A percentile compares a stretch with the other conserved stretches of the same genome.
Conservation (phyloP, 352 stramenopile genomes). For the Phytopythium helicoides region DNA sequence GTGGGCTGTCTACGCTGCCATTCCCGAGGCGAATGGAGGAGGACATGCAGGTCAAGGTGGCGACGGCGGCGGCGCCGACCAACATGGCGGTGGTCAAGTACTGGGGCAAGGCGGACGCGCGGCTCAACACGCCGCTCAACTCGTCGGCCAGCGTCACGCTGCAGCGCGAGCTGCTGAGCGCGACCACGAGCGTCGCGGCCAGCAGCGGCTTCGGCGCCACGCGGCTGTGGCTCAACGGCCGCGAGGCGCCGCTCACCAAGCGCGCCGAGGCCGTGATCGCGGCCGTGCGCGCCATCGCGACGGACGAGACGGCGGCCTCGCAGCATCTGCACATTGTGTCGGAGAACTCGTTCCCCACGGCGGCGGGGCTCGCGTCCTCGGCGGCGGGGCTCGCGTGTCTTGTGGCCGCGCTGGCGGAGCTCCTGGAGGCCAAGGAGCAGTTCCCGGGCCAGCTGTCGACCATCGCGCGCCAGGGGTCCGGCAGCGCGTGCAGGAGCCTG, state of each 20-base stretch:
- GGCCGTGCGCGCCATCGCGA: constrained; percentile 59
- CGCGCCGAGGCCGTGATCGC: constrained; percentile 76
- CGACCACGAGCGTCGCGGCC: constrained; percentile 92
- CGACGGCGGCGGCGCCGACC: constrained; percentile 91
- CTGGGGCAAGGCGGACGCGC: constrained; percentile 94
- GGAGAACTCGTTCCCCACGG: constrained; percentile 98
- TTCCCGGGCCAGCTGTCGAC: constrained; percentile 90
- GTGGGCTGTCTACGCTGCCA: no score
- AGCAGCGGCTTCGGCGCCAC: constrained; percentile 76
- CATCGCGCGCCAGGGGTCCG: constrained; percentile 94
- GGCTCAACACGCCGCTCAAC: constrained; percentile 97
- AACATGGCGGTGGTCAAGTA: constrained; percentile 99
- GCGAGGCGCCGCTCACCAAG: constrained; percentile 77
- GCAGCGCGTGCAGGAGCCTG: constrained; percentile 94
- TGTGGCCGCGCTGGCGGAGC: constrained; percentile 87
- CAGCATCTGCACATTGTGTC: constrained; percentile 92
- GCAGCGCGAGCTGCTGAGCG: constrained; percentile 91
- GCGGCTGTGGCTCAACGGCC: constrained; percentile 96
- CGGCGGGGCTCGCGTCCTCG: constrained; percentile 96
- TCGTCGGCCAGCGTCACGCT: constrained; percentile 96
- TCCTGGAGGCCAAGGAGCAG: constrained; percentile 83
- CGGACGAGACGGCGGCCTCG: constrained; percentile 7
- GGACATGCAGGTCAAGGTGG: constrained; percentile 38
- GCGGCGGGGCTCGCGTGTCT: constrained; percentile 96
- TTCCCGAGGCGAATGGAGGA: no score